Conservation (phyloP, 192 early-diverging fungal genomes). For the Coemansia sp. region DNA sequence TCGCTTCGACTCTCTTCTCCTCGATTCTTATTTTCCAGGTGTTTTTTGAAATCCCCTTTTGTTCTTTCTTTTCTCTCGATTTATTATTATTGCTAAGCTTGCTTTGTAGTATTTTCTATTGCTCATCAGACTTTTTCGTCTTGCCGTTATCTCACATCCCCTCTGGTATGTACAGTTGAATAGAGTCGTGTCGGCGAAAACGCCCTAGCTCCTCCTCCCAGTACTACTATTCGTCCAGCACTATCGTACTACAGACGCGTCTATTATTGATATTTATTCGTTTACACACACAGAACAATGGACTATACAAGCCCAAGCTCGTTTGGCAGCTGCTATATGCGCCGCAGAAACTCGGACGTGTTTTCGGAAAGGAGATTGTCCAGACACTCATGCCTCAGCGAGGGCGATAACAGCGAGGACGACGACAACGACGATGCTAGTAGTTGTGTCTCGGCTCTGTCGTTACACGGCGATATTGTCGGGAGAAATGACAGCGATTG, state of each 20-base stretch:
- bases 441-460: neutral
- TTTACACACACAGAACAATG: neutral
- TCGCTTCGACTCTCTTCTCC: neutral
- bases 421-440: slow-evolving; percentile 7
- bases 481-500: neutral
- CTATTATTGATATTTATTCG: neutral
- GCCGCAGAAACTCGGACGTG: slow-evolving; percentile 38
- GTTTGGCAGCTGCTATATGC: slow-evolving; percentile 28
- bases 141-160: neutral
- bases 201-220: neutral
- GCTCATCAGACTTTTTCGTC: neutral
- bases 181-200: slow-evolving; percentile 1
- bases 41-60: neutral
- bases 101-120: neutral
- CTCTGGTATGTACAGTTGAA: slow-evolving; percentile 6
- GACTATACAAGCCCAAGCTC: neutral
- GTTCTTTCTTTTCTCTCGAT: neutral
- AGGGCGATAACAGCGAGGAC: slow-evolving; percentile 12
- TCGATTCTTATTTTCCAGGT: neutral
- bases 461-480: neutral
- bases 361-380: slow-evolving; percentile 20
- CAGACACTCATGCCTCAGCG: slow-evolving; percentile 9
- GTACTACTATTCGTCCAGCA: neutral
- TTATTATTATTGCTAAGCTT: slow-evolving; percentile 8
- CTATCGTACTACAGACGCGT: neutral